Conservation (phyloP, 495 filamentous ascomycete species). For the Trichoderma reesei region DNA sequence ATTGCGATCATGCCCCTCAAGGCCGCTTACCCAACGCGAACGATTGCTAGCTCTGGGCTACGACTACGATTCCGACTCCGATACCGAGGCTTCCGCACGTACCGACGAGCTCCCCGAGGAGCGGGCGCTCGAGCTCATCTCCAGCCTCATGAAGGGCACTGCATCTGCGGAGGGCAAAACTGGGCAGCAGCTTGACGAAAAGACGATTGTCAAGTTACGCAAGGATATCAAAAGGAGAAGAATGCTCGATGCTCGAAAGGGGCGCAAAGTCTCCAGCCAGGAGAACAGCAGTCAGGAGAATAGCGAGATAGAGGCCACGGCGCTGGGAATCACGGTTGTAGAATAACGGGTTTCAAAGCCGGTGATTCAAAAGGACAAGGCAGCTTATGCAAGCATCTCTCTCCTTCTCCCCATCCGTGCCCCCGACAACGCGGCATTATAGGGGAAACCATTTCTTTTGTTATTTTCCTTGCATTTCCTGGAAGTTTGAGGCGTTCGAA, state of each 20-base stretch:
- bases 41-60: background rate
- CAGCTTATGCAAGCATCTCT: too few species aligned
- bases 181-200: background rate
- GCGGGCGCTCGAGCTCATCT: background rate
- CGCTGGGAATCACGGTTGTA: background rate
- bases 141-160: background rate
- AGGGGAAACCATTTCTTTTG: background rate
- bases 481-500: background rate
- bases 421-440: background rate
- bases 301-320: background rate
- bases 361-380: too few species aligned
- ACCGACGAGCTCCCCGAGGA: background rate
- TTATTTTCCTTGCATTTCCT: background rate
- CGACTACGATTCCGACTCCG: constrained; percentile 3
- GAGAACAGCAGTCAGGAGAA: too few species aligned
- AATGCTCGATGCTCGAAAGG: background rate
- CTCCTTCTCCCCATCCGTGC: too few species aligned
- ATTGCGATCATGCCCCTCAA: background rate
- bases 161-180: background rate
- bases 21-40: background rate
- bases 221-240: background rate
- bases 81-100: background rate
- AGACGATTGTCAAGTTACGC: background rate
- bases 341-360: too few species aligned
- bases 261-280: background rate